These are phyloP conservation scores for Dendrobium chrysotoxum DNA, from an alignment of 106 monocot genomes.

Conservation along the genomic window DNA sequence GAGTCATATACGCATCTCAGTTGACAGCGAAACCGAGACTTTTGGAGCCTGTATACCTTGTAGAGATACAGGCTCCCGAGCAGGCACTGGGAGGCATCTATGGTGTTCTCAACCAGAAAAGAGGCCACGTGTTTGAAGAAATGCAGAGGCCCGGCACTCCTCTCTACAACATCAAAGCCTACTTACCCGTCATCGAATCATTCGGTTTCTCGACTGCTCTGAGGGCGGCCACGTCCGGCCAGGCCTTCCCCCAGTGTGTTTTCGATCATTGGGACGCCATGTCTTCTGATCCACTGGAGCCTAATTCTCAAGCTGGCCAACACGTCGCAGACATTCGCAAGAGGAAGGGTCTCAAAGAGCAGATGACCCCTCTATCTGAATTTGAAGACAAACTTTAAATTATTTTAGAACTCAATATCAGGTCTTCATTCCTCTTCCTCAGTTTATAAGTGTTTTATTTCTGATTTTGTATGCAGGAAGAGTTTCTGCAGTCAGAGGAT, in stretches of 20 bases:
- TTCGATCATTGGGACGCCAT: slow-evolving; percentile 44
- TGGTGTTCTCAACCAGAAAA: slow-evolving; percentile 34
- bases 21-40: slow-evolving; percentile 40
- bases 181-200: slow-evolving; percentile 30
- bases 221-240: slow-evolving; percentile 38
- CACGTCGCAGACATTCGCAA: slow-evolving; percentile 30
- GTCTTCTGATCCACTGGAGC: slow-evolving; percentile 23
- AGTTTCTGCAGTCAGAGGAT: no score
- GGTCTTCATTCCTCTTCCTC: no score
- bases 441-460: no score
- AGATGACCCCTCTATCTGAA: slow-evolving; percentile 35
- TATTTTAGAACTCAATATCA: neutral
- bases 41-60: slow-evolving; percentile 39
- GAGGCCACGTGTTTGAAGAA: slow-evolving; percentile 37
- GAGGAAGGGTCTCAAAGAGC: slow-evolving; percentile 47
- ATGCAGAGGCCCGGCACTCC: slow-evolving; percentile 29
- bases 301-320: slow-evolving; percentile 11
- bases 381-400: slow-evolving; percentile 35
- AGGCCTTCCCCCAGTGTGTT: slow-evolving; percentile 40
- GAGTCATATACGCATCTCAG: slow-evolving; percentile 46
- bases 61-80: slow-evolving; percentile 44
- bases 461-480: no score
- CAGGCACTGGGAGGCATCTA: slow-evolving; percentile 34
- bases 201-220: slow-evolving; percentile 26
- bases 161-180: slow-evolving; percentile 35